Base-by-base conservation (phyloP, 2,329 filamentous ascomycete species). In the Pestalotiopsis sp. region DNA sequence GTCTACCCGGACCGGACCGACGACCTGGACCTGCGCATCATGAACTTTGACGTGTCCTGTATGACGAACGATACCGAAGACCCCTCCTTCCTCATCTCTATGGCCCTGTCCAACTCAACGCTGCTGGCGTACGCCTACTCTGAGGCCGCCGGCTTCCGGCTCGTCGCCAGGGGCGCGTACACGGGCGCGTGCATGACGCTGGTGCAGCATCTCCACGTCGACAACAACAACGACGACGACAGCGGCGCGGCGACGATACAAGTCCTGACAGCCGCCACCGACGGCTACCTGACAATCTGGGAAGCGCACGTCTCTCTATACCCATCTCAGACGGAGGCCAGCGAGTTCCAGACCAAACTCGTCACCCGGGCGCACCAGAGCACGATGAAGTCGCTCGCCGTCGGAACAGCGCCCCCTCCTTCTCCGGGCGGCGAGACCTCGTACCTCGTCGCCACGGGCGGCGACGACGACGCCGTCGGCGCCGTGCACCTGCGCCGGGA, bases 401-500 rank as follows among this genome's bases (percentile, higher is more conserved):
- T 89, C 64, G 70, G 73, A 4, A 58, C 20, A 14, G 49, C 69
- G 2, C 4, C 27, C 17, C 13, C 17, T 7, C 4, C n/a, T 38
- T 36, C 62, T 69, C 64, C 36, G 65, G 83, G 14, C 72, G 75
- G 20, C 71, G 76, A 38, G 74, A 73, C n/a, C 72, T 80, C 65
- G 73, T 82, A 72, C 72, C 70, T 92, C 0, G 76, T 97, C 20
- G 78, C 93, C 4, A 94, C 93, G 0, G 94, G 93, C 31, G 94
- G 96, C 25, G 96, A 99, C 74, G 96, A 98, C 79, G 96, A 96
- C 70, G 91, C 92, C 3, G 79, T 98, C 0, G 91, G 87, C 0
- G 67, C 80, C 7, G 57, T 68, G 41, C 77, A 73, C 52, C 74
- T 77, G 14, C 73, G 68, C 62, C 70, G 75, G 3, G 64, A 38